Evolutionary conservation across 1,139 yeast species (phyloP).

Genomic region (Diutina rugosa): DNA sequence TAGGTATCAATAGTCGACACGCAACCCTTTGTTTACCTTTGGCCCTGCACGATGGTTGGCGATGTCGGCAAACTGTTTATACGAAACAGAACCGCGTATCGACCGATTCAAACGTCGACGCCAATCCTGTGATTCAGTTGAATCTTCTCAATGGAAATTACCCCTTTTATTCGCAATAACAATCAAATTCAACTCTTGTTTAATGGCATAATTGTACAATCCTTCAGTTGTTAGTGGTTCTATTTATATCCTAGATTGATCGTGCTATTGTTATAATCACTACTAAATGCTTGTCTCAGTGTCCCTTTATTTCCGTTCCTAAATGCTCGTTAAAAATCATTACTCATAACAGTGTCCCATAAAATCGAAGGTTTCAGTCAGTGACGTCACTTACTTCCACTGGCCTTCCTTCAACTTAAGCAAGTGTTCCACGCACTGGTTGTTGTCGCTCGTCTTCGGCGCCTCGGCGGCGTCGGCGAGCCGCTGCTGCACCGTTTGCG

Average conservation of each 20-base stretch:
- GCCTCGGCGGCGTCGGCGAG: slow-evolving; percentile 13
- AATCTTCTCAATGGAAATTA: too few relatives aligned
- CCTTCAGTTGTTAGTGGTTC: too few relatives aligned
- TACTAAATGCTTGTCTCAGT: too few relatives aligned
- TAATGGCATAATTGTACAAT: too few relatives aligned
- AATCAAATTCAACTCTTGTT: too few relatives aligned
- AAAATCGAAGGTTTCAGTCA: neutral
- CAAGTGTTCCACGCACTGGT: slow-evolving; percentile 21
- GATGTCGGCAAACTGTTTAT: neutral
- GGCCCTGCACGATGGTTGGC: neutral
- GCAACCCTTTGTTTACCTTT: neutral
- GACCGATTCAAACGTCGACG: too few relatives aligned
- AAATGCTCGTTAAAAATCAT: neutral
- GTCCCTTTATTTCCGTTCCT: too few relatives aligned
- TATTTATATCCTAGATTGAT: too few relatives aligned
- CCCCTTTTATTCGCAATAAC: too few relatives aligned
- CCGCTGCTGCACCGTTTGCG: slow-evolving; percentile 5
- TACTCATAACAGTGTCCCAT: neutral
- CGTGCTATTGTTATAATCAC: too few relatives aligned
- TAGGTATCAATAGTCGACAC: neutral
- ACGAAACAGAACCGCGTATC: neutral
- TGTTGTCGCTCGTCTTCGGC: slow-evolving; percentile 6
- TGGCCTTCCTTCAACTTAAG: slow-evolving; percentile 22
- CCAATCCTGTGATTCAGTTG: too few relatives aligned
- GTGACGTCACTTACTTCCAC: neutral